Evolutionary conservation across 2,329 filamentous ascomycete genomes (phyloP), one percentile per base, ranked within the genome.

Genomic region (Aspergillus calidoustus): DNA sequence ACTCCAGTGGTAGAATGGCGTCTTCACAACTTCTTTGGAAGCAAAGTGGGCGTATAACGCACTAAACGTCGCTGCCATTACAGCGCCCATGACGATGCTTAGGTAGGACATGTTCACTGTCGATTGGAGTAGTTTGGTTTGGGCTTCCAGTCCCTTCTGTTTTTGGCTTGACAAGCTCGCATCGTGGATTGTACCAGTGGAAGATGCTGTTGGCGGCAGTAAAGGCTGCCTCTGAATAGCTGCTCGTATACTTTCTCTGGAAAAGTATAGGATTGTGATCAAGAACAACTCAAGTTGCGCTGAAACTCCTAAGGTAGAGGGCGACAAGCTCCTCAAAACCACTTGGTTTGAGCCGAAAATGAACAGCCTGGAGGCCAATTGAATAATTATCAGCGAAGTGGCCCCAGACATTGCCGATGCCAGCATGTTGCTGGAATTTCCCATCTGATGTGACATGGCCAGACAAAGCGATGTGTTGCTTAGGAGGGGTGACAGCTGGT

Each of bases 261-360:
- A 91, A 72, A 99, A 98, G 77, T 96, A 97, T 0, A 99, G 84
- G n/a, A 96, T 89, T 0, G 93, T 92, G 49, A 96, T 90, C 62
- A 94, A 93, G 76, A 93, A 97, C 0, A 98, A 87, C 71, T 99
- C 95, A 3, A 99, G 85, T 76, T 97, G 95, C 0, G 93, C 90
- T 2, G 93, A 90, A 5, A 96, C 83, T 6, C 94, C 95, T 1
- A 99, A 85, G 0, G 96, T 84, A 61, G 90, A 86, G 0, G 95
- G 93, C 1, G 93, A 96, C 49, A 98, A 82, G 74, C 91, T 94
- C 41, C 94, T 91, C 7, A 99, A 85, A 31, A 99, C 86, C 43
- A 96, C 76, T 77, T 99, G 94, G 79, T 98, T 99, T 73, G 95
- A 91, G 68, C 90, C 78, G 78, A 99, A 99, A 25, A 94, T 98